Base-by-base conservation (phyloP, 2,329 filamentous ascomycete genomes). In the Fusarium papillatum region DNA sequence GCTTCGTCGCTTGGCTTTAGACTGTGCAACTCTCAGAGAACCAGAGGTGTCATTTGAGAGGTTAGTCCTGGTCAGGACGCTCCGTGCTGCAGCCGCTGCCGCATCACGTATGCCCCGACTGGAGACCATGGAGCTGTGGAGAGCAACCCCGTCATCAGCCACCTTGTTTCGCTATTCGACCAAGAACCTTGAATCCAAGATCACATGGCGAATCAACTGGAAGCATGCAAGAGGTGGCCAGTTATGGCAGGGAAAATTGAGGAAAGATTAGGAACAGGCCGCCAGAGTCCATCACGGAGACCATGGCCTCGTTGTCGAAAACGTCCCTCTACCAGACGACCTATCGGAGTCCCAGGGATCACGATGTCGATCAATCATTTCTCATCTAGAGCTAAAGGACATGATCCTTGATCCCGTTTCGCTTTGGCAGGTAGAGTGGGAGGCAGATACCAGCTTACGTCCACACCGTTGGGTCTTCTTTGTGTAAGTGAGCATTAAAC, bases 41-140 rank as follows among this genome's bases (percentile, higher is more conserved):
- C 22, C 26, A 16, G 19, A 4, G 22, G 22, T 8, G 31, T 13
- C 34, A 31, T n/a, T 14, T n/a, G 29, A 59, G 14, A 22, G 7
- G 29, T 59, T 24, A 7, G 9, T 10, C 34, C 22, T 38, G 14
- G n/a, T 38, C 34, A 24, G 9, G 19, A 26, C 22, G 38, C 22
- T 64, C 16, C 31, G 61, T 50, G 61, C 43, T 17, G 61, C 61
- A 3, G 61, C 61, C 7, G 29, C n/a, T 26, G 43, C 43, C 13
- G 61, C 61, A 38, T 24, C 61, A 26, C 38, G 31, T 26, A 64
- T 64, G 61, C 61, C 61, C 31, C n/a, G 14, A 11, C 31, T 64
- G 11, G 16, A 50, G 61, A 50, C 31, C 41, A 64, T 64, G 61
- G 61, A 64, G 16, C 11, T 64, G 17, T 64, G 61, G 61, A 11